phyloP scores from a whole-genome alignment of 73 alveolate species.

The Tetrahymena malaccensis region DNA sequence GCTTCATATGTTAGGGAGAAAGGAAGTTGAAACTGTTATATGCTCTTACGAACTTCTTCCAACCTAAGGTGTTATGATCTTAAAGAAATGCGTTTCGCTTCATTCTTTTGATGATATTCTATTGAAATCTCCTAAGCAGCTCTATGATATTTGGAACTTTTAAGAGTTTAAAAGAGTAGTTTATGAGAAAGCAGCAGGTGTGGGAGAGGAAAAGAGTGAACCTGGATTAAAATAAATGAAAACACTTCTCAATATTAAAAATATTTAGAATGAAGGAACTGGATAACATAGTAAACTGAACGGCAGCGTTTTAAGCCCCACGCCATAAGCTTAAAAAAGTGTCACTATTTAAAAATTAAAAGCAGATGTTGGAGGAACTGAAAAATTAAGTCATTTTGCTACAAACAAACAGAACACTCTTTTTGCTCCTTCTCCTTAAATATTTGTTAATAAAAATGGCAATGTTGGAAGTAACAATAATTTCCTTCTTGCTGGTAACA shows the following conservation, averaged over 20 bases:
- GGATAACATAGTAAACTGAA: not conserved
- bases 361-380: not conserved
- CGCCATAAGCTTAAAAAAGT: not conserved
- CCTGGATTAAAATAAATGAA: not conserved
- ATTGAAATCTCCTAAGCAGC: not conserved
- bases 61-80: conserved; percentile 9
- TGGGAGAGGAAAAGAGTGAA: not conserved
- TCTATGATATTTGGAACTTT: not conserved
- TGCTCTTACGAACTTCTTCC: conserved; percentile 26
- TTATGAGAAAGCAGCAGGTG: not conserved
- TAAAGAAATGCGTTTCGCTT: conserved; percentile 18
- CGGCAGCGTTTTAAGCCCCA: not conserved
- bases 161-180: not conserved
- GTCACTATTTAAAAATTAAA: not conserved
- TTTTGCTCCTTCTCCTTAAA: not conserved
- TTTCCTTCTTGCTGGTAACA: not conserved
- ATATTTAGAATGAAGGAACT: not conserved
- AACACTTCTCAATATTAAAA: not conserved
- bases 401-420: not conserved
- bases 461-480: not conserved
- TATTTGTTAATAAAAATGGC: not conserved
- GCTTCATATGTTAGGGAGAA: conserved; percentile 22
- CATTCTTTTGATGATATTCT: conserved; percentile 24
- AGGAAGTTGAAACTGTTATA: conserved; percentile 40
- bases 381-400: not conserved